Evolutionary conservation across 1,139 yeast species (phyloP).

Genomic region (Debaryomyces nepalensis): DNA sequence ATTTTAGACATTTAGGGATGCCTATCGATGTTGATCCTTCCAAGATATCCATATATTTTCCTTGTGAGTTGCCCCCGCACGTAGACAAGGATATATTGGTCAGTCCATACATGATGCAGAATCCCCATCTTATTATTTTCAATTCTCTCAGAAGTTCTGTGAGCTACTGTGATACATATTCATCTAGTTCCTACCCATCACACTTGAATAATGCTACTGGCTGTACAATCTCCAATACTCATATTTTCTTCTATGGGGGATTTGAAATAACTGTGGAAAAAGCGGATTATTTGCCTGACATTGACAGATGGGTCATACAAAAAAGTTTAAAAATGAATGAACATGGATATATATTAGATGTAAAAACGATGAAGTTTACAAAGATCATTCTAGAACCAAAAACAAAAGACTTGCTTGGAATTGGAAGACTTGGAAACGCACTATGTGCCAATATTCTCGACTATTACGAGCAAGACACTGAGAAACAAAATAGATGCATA

Average conservation of each 20-base stretch:
- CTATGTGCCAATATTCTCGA: conserved; percentile 27
- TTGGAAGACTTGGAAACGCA: conserved; percentile 34
- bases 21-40: conserved; percentile 37
- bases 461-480: conserved; percentile 11
- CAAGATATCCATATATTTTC: conserved; percentile 43
- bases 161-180: conserved; percentile 32
- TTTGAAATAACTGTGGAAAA: conserved; percentile 34
- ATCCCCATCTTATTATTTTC: conserved; percentile 32
- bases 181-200: conserved; percentile 30
- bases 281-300: conserved; percentile 26
- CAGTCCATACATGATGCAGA: conserved; percentile 41
- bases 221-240: conserved; percentile 39
- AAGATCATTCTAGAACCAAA: conserved; percentile 32
- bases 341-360: conserved; percentile 44
- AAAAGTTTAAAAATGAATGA: conserved; percentile 39
- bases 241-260: conserved; percentile 50
- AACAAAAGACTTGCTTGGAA: conserved; percentile 16
- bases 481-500: conserved; percentile 20
- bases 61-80: conserved; percentile 47
- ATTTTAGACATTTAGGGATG: conserved; percentile 38
- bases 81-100: conserved; percentile 38
- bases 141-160: conserved; percentile 42
- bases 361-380: conserved; percentile 34
- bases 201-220: conserved; percentile 35
- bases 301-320: conserved; percentile 44